Evolutionary conservation across 768 basidiomycete species (phyloP), one percentile per base, ranked within the genome.

Genomic region (Thelephora aurantiotincta): DNA sequence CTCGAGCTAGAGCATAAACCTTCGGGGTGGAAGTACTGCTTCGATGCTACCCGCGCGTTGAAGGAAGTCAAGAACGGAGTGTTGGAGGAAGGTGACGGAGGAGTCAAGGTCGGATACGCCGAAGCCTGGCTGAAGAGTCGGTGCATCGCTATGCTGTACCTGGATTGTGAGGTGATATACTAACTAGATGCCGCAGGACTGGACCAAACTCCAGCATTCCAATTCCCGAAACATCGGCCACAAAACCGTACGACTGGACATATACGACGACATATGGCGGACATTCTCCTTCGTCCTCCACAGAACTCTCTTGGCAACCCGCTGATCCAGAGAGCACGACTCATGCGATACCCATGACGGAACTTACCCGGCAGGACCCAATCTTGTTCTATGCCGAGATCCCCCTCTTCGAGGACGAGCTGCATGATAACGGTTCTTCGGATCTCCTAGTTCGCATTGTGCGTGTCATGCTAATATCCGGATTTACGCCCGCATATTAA

Each of bases 361-460:
- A 93, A 52, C 75, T 98, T 26, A 83, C 82, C 9, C 76, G 86
- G 22, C 88, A 80, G 49, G 94, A 97, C 63, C 96, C 96, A 13
- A 98, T 98, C 54, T 68, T 97, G n/a, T 99, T 94, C 64, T 98
- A 94, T 58, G 90, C 94, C 6, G 93, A 98, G 56, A 77, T 97
- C 1, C 87, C 90, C 0, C 66, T 98, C 4, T 98, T 87, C 59
- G 94, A 99, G 58, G 92, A 97, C 60, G 96, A 99, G 62, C 69
- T 98, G 41, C 92, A 97, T 58, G 96, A 99, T 59, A 97, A 98
- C 58, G 96, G 96, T 0, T 78, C 88, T 5, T 92, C 92, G 1
- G 74, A 79, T 26, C 63, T 91, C 1, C 73, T 90, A 22, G 82
- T 91, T 42, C 72, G 92, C 56, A 89, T 97, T 49, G 93, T 97